Percentiles rank a stretch among this genome's conserved stretches.
Evolutionary conservation across 257 asterid species (phyloP).

Genomic region (Fraxinus pennsylvanica): DNA sequence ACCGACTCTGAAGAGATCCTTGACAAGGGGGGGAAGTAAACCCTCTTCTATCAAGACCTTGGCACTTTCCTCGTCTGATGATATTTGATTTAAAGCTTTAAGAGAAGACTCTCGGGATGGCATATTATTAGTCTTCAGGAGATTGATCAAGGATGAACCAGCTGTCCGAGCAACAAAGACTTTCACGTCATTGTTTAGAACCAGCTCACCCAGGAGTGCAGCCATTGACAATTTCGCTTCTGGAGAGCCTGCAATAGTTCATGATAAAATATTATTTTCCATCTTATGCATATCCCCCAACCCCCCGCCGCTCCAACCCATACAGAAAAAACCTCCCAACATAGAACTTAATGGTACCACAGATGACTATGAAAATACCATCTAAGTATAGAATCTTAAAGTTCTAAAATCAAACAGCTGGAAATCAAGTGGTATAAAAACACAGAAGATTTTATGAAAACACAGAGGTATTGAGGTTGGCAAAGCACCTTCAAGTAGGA

Average conservation of each 20-base stretch:
- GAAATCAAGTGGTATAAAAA: not conserved
- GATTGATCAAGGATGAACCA: constrained; percentile 77
- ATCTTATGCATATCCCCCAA: no score
- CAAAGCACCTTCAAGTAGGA: constrained; percentile 76
- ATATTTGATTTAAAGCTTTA: constrained; percentile 81
- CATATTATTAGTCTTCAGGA: constrained; percentile 58
- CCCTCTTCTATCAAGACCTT: constrained; percentile 79
- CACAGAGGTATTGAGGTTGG: not conserved
- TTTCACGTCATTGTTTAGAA: constrained; percentile 72
- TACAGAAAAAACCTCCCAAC: not conserved
- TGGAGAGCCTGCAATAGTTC: constrained; percentile 61
- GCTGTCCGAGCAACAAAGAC: constrained; percentile 68
- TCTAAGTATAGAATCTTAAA: not conserved
- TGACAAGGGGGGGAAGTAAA: constrained; percentile 89
- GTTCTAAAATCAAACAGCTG: not conserved
- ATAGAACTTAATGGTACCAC: not conserved
- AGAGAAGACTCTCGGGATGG: constrained; percentile 82
- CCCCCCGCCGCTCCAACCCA: not conserved
- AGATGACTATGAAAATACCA: not conserved
- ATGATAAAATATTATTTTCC: not conserved
- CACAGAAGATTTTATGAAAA: constrained; percentile 5
- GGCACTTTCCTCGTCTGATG: constrained; percentile 86
- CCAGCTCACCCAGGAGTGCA: constrained; percentile 79
- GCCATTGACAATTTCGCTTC: constrained; percentile 92
- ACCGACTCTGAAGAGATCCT: constrained; percentile 78